phyloP scores from a whole-genome alignment of 108 stramenopile genomes.

The Aurantiochytrium sp. region DNA sequence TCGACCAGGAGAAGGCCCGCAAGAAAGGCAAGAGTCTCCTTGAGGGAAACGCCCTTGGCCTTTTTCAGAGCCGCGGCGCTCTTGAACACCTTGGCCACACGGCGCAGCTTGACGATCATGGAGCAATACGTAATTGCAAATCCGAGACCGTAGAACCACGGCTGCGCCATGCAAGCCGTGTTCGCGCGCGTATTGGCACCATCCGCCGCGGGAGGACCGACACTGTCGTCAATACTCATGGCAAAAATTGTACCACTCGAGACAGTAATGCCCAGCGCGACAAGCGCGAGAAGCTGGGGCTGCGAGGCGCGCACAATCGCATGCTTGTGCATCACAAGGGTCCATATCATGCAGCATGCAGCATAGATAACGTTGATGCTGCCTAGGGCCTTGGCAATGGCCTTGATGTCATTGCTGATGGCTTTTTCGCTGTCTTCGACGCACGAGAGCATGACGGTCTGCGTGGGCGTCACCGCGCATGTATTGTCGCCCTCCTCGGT shows the following conservation, averaged over 20 bases:
- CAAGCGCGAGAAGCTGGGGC: not conserved
- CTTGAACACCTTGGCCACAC: not conserved
- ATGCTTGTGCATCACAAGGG: not conserved
- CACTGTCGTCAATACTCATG: not conserved
- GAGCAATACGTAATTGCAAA: not conserved
- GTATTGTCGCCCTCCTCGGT: not conserved
- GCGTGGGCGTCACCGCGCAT: not conserved
- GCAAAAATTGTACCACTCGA: not conserved
- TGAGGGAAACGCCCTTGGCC: not conserved
- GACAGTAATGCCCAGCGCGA: not conserved
- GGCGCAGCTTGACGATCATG: slow-evolving; percentile 13
- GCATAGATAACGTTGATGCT: not conserved
- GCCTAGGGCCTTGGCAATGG: not conserved
- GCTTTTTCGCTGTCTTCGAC: not conserved
- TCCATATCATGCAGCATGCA: not conserved
- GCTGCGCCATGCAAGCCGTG: not conserved
- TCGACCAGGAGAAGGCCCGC: not conserved
- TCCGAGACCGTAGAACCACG: not conserved
- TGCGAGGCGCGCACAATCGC: not conserved
- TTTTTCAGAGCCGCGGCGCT: not conserved
- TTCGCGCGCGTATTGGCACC: not conserved
- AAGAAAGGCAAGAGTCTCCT: not conserved
- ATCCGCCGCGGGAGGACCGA: not conserved
- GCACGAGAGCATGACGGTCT: not conserved
- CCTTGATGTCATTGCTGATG: not conserved